These are phyloP conservation scores for Penicillium goetzii DNA, from an alignment of 495 filamentous ascomycete species.

Conservation along the genomic window DNA sequence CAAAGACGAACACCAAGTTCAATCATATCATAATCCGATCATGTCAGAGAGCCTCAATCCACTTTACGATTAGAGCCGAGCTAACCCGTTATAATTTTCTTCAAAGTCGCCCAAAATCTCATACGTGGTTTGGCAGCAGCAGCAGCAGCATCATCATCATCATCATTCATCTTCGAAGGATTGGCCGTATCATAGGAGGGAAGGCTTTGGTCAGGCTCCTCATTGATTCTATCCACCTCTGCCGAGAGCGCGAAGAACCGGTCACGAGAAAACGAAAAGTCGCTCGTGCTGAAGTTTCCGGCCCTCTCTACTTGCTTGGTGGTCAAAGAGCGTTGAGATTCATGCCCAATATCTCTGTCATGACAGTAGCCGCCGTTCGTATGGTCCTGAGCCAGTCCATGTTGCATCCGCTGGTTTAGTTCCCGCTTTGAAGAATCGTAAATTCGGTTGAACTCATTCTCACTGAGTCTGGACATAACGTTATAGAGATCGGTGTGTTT, in stretches of 20 bases:
- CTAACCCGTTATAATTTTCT: not conserved
- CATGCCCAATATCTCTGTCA: not conserved
- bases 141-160: constrained; percentile 8
- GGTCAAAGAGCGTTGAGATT: constrained; percentile 1
- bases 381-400: constrained; percentile 3
- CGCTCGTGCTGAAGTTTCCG: constrained; percentile 1
- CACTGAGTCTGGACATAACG: constrained; percentile 16
- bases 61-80: constrained; percentile 5
- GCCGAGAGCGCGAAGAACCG: constrained; percentile 6
- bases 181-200: constrained; percentile 3
- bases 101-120: not conserved
- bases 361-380: not conserved
- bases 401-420: constrained; percentile 11
- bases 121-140: constrained; percentile 3
- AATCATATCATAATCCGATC: constrained; percentile 8
- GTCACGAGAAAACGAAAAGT: constrained; percentile 2
- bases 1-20: not conserved
- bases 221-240: constrained; percentile 12
- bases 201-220: constrained; percentile 4
- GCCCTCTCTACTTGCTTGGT: not conserved
- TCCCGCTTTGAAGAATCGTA: constrained; percentile 21
- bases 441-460: constrained; percentile 14
- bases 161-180: too few relatives aligned
- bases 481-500: constrained; percentile 16
- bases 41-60: constrained; percentile 5